A percentile compares a stretch with the other conserved stretches of the same genome.
Evolutionary conservation across 441 rosid genomes (phyloP).

Genomic region (Kokia cookei): DNA sequence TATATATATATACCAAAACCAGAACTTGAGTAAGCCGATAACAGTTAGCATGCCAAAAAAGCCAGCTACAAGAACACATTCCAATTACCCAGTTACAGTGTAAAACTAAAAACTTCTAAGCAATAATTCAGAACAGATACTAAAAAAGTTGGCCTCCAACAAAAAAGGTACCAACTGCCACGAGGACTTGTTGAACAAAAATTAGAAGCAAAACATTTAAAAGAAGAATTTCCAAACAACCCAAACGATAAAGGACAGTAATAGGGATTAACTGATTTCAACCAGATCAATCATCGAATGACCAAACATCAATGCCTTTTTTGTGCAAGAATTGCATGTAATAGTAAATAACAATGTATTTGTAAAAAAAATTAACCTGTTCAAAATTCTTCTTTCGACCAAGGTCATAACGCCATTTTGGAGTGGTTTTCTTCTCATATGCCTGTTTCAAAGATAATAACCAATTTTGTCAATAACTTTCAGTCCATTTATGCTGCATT

Average conservation of each 20-base stretch:
- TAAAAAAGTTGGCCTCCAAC: neutral
- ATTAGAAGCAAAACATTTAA: neutral
- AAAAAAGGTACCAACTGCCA: neutral
- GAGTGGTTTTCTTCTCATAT: constrained; percentile 75
- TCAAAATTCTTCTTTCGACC: constrained; percentile 74
- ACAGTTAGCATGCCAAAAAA: neutral
- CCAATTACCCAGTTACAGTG: neutral
- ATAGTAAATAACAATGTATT: neutral
- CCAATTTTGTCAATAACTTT: constrained; percentile 1
- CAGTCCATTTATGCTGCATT: neutral
- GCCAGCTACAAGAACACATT: neutral
- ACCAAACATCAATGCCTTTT: neutral
- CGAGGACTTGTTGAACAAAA: neutral
- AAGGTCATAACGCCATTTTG: constrained; percentile 84
- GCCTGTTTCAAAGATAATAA: constrained; percentile 43
- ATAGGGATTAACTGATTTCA: neutral
- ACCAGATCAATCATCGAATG: constrained; percentile 1
- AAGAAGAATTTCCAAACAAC: neutral
- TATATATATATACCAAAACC: neutral
- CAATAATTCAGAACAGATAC: neutral
- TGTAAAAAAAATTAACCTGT: constrained; percentile 40
- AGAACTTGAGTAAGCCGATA: neutral
- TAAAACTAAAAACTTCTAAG: neutral
- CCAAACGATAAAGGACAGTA: neutral
- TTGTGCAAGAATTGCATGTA: neutral